These are phyloP conservation scores for Lyophyllum atratum DNA, from an alignment of 768 basidiomycete genomes.

Conservation along the genomic window DNA sequence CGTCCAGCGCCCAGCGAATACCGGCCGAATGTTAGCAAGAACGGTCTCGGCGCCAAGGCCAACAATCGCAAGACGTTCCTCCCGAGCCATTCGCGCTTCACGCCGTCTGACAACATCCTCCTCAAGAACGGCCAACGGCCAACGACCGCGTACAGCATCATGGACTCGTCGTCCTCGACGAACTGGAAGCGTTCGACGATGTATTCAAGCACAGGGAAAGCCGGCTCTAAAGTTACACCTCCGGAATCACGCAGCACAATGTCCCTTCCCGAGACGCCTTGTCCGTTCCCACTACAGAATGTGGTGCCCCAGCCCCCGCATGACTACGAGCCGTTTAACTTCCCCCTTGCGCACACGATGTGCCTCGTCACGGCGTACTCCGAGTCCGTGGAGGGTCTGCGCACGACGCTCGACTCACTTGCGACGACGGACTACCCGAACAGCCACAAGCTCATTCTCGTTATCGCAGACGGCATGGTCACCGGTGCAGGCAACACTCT, in stretches of 20 bases:
- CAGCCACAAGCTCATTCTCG: conserved; percentile 92
- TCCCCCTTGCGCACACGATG: conserved; percentile 91
- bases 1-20: conserved; percentile 88
- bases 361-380: conserved; percentile 98
- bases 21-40: conserved; percentile 85
- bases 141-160: conserved; percentile 63
- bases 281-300: conserved; percentile 90
- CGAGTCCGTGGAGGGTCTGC: conserved; percentile 92
- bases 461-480: conserved; percentile 98
- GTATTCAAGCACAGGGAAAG: conserved; percentile 48
- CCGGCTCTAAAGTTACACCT: conserved; percentile 57
- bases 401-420: conserved; percentile 97
- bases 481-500: conserved; percentile 89
- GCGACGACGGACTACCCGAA: conserved; percentile 99
- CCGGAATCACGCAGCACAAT: conserved; percentile 86
- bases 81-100: conserved; percentile 72
- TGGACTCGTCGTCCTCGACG: conserved; percentile 51
- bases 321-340: conserved; percentile 95
- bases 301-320: conserved; percentile 91
- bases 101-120: conserved; percentile 66
- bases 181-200: conserved; percentile 63
- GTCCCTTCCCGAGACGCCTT: conserved; percentile 72
- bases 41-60: conserved; percentile 58
- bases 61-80: conserved; percentile 63
- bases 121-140: conserved; percentile 53